Evolutionary conservation across 768 basidiomycete genomes (phyloP).

Genomic region (Chalciporus piperatus): DNA sequence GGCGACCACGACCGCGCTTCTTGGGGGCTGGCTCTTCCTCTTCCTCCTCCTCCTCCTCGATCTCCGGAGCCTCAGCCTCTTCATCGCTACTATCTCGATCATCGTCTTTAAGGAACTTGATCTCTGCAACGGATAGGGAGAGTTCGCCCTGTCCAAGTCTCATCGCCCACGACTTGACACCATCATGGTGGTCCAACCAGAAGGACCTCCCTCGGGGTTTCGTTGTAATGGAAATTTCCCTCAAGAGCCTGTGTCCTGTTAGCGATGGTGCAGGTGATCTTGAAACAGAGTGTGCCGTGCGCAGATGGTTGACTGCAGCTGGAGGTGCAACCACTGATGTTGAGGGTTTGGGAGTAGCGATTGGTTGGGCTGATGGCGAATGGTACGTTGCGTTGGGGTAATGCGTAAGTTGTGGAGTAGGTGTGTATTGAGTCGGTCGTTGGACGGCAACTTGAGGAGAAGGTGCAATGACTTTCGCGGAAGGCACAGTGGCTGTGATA

Average conservation of each 20-base stretch:
- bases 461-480: constrained; percentile 19
- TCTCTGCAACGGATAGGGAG: constrained; percentile 49
- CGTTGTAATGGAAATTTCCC: constrained; percentile 50
- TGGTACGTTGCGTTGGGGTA: constrained; percentile 57
- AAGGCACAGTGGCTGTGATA: constrained; percentile 8
- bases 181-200: constrained; percentile 60
- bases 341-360: constrained; percentile 17
- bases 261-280: constrained; percentile 31
- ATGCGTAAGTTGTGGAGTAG: constrained; percentile 40
- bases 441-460: constrained; percentile 34
- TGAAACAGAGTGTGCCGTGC: constrained; percentile 29
- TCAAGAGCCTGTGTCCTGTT: constrained; percentile 45
- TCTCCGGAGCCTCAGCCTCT: constrained; percentile 45
- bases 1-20: constrained; percentile 42
- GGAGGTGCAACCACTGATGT: constrained; percentile 5
- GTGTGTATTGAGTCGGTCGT: constrained; percentile 34
- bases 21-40: constrained; percentile 35
- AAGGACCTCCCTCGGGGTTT: constrained; percentile 59
- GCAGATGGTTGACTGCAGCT: constrained; percentile 15
- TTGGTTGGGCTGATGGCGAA: constrained; percentile 26
- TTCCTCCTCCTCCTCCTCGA: constrained; percentile 43
- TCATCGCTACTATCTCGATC: constrained; percentile 59
- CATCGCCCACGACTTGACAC: constrained; percentile 73
- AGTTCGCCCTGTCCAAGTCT: constrained; percentile 58
- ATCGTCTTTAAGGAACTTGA: constrained; percentile 53